A percentile compares a stretch with the other conserved stretches of the same genome.
Evolutionary conservation across 2,329 filamentous ascomycete species (phyloP).

Genomic region (Aphanoascus verrucosus): DNA sequence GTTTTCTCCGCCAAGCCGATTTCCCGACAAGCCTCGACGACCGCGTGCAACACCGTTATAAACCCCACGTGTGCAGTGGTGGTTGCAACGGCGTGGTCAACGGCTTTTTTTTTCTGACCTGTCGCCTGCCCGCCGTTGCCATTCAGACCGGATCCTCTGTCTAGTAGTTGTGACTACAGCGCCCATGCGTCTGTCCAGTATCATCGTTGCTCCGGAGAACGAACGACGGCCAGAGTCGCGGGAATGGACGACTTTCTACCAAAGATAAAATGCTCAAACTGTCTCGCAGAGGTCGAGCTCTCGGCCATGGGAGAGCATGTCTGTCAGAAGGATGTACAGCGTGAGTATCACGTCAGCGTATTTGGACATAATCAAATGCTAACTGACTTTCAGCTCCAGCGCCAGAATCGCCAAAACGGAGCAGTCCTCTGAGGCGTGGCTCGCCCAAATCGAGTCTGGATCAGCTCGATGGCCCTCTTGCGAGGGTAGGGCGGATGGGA

Average conservation of each 20-base stretch:
- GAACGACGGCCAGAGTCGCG: neutral
- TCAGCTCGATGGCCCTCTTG: slow-evolving; percentile 5
- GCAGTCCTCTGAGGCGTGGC: neutral
- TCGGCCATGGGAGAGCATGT: slow-evolving; percentile 76
- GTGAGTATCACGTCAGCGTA: neutral
- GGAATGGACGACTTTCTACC: slow-evolving; percentile 63
- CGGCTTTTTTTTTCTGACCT: slow-evolving; percentile 5
- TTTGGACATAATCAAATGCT: too few relatives aligned
- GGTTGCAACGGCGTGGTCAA: neutral
- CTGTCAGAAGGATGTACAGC: slow-evolving; percentile 39
- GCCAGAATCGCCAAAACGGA: slow-evolving; percentile 17
- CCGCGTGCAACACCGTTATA: neutral
- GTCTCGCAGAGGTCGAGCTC: slow-evolving; percentile 67
- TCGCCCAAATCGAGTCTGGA: neutral
- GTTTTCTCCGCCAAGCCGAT: slow-evolving; percentile 1
- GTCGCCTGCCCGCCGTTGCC: neutral
- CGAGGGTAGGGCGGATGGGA: slow-evolving; percentile 37
- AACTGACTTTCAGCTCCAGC: slow-evolving; percentile 12
- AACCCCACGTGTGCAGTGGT: neutral
- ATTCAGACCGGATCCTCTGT: neutral
- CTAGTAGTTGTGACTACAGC: too few relatives aligned
- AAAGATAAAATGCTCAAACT: slow-evolving; percentile 78
- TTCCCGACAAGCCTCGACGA: neutral
- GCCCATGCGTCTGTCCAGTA: slow-evolving; percentile 1
- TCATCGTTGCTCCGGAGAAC: neutral